Evolutionary conservation across 257 asterid genomes (phyloP), one percentile per base, ranked within the genome.

Genomic region (Cruciata laevipes): DNA sequence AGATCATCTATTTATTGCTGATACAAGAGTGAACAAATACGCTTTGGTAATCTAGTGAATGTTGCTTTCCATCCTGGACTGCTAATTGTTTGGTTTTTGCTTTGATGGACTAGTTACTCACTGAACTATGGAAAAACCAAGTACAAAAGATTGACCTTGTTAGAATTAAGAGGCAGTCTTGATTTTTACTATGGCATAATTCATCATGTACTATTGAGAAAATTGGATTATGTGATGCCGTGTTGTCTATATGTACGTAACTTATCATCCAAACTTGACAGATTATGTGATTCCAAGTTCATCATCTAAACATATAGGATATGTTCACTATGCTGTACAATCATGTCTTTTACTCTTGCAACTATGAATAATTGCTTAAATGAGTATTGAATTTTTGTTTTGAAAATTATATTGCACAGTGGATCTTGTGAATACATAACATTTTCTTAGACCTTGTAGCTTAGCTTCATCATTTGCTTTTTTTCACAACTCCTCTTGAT

Each of bases 401-500:
- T 7, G 9, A 53, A 7, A 42, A 42, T 4, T 71, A 9, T 37
- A 6, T 32, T 32, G 3, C 42, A 35, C 8, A 35, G 7, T 1
- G 23, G 56, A 44, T 44, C 6, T 14, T 44, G 52, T 47, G n/a
- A 47, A 4, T 44, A 44, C 16, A 3, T 10, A 4, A 8, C 8
- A 4, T 9, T 33, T 63, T 14, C 23, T 63, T 49, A 27, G 18
- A 9, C 1, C 33, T 10, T 58, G 12, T 20, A 27, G 25, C 8
- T 63, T 10, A 32, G 10, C 17, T 24, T 25, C 1, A 33, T 24
- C 9, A 0, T 56, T 77, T 74, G 70, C 47, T 18, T 30, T 37
- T 37, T 52, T 61, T 44, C 65, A 56, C 65, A 52, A 56, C 69
- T 37, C 20, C 69, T 37, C 20, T 55, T 59, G 42, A 27, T 67